Base-by-base conservation (phyloP, 352 stramenopile genomes). In the Globisporangium iwayamae region DNA sequence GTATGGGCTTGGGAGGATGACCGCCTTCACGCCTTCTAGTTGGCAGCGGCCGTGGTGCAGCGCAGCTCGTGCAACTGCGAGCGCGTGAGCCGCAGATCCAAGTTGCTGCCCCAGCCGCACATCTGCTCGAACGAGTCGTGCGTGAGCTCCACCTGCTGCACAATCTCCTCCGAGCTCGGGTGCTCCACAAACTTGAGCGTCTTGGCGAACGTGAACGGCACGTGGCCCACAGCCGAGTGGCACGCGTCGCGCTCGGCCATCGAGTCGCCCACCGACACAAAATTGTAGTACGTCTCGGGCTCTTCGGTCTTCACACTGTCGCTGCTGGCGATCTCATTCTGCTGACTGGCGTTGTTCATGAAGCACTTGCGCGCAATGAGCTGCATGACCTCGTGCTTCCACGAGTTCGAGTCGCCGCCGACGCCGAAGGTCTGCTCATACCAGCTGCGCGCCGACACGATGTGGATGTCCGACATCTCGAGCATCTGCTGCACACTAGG, bases 381-480 rank as follows among this genome's bases (percentile, higher is more conserved):
- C 66, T 91, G 81, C 81, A 95, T 93, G 55, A 93, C 84, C 34
- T 92, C 86, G 59, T 93, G 80, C 70, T 95, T 95, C 86, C 86
- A 95, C 9, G 69, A 71, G 34, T 79, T 85, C 41, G 86, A 89
- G 69, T 95, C 84, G 22, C 86, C 84, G n/a, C 83, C 83, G 5
- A 74, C 63, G 13, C 86, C 86, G 39, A 87, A 95, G 0, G 79
- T 95, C 71, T 92, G 82, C 66, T 95, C 86, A 65, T 93, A 95
- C 86, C 86, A 95, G 63, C 73, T 91, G 13, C 86, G 78, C 28
- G 86, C 86, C 43, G 86, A 95, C 18, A 95, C 86, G 46, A 95
- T 91, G 74, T 95, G 86, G 32, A 95, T 80, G 61, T 95, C 86
- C 14, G 83, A 65, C 43, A 92, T 74, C n/a, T 76, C 72, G 41